Evolutionary conservation across 176 grass and related monocot species (phyloP).

Genomic region (Phyllostachys edulis): DNA sequence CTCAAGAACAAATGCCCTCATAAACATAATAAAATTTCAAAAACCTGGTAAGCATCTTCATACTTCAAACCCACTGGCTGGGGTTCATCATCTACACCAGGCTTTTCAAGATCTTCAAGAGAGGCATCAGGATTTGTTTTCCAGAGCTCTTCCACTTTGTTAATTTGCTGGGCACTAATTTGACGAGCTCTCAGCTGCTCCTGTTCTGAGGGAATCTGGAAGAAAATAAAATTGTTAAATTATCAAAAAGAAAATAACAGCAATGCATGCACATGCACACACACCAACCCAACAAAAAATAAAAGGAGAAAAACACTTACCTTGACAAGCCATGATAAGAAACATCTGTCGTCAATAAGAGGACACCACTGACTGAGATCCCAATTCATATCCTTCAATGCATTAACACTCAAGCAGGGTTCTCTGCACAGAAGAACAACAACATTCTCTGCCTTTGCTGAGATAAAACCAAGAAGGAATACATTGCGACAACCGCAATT

Average conservation of each 20-base stretch:
- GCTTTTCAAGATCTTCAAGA: constrained; percentile 98
- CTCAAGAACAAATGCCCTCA: neutral
- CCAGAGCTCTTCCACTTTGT: constrained; percentile 99
- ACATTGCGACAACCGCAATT: constrained; percentile 98
- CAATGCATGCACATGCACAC: neutral
- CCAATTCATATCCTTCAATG: constrained; percentile 99
- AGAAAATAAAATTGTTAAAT: constrained; percentile 26
- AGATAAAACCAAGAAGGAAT: constrained; percentile 99
- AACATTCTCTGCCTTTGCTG: constrained; percentile 92
- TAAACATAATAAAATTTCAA: constrained; percentile 5
- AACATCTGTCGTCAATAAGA: constrained; percentile 98
- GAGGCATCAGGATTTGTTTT: constrained; percentile 96
- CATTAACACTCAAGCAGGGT: constrained; percentile 98
- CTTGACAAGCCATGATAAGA: constrained; percentile 97
- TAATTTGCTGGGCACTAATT: constrained; percentile 99
- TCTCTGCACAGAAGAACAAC: constrained; percentile 98
- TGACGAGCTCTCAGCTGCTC: constrained; percentile 95
- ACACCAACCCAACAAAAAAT: constrained; percentile 3
- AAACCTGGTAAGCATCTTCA: constrained; percentile 99
- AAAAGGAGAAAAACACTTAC: constrained; percentile 40
- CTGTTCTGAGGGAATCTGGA: constrained; percentile 93
- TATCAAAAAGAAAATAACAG: constrained; percentile 11
- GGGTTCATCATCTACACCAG: constrained; percentile 96
- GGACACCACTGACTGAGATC: constrained; percentile 98
- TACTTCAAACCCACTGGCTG: constrained; percentile 85